Evolutionary conservation across 305 asterid species (phyloP).

Genomic region (Fraxinus nigra): DNA sequence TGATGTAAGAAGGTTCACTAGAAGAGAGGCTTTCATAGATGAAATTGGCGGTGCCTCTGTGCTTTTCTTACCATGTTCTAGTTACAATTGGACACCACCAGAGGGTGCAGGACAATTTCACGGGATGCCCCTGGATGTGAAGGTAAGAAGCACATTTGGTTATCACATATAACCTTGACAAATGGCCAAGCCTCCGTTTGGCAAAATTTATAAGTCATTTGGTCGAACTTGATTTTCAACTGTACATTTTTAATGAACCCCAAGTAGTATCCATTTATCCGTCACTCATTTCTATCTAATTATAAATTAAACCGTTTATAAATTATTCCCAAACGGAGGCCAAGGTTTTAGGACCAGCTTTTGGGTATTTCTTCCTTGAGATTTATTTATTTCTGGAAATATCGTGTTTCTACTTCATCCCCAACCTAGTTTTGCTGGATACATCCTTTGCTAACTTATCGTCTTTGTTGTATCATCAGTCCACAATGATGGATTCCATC

Average conservation of each 20-base stretch:
- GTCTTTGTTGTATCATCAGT: background rate
- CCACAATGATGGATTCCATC: background rate
- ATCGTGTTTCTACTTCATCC: background rate
- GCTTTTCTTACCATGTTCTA: constrained; percentile 78
- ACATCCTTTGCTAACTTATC: background rate
- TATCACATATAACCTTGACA: constrained; percentile 28
- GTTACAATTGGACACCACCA: constrained; percentile 94
- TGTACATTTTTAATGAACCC: background rate
- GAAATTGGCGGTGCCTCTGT: constrained; percentile 57
- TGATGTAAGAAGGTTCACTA: constrained; percentile 48
- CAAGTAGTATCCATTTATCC: background rate
- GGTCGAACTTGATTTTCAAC: background rate
- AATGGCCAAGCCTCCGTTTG: background rate
- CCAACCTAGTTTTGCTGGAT: background rate
- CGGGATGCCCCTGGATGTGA: constrained; percentile 73
- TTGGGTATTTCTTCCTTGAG: background rate
- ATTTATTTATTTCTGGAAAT: background rate
- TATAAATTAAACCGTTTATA: too few species aligned
- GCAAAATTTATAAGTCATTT: too few species aligned
- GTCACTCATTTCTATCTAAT: background rate
- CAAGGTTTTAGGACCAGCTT: background rate
- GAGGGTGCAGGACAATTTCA: constrained; percentile 97
- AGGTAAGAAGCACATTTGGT: too few species aligned
- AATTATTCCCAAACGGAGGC: background rate
- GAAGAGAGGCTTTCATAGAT: constrained; percentile 59